A percentile compares a stretch with the other conserved stretches of the same genome.
Conservation (phyloP, 345 rosid species). For the Turritis glabra region DNA sequence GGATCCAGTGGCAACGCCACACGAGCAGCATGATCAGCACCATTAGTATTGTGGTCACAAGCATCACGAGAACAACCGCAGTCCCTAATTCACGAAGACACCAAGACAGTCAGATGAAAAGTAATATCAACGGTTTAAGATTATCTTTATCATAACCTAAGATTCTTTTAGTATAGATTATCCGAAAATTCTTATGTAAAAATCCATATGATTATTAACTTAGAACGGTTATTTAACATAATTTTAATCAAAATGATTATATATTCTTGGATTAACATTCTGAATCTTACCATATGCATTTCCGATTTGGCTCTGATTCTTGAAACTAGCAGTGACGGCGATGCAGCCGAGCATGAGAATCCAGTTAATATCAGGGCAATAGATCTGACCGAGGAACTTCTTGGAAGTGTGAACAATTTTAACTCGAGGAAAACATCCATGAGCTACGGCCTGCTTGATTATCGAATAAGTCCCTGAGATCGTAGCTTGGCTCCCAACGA, state of each 20-base stretch:
- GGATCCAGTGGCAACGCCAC: conserved; percentile 81
- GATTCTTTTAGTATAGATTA: not conserved
- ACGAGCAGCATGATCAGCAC: conserved; percentile 66
- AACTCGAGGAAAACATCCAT: conserved; percentile 80
- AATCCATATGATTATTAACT: not conserved
- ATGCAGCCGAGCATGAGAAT: conserved; percentile 77
- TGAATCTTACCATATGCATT: conserved; percentile 70
- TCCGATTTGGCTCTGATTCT: conserved; percentile 71
- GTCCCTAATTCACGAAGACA: conserved; percentile 51
- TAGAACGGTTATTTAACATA: not conserved
- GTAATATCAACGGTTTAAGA: not conserved
- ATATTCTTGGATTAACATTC: no score
- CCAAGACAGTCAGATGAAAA: conserved; percentile 5
- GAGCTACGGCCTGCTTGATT: conserved; percentile 78
- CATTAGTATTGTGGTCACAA: conserved; percentile 76
- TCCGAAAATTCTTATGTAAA: not conserved
- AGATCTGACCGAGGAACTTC: conserved; percentile 68
- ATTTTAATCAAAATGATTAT: not conserved
- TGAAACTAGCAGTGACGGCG: conserved; percentile 70
- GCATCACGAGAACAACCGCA: conserved; percentile 74
- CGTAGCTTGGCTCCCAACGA: conserved; percentile 82
- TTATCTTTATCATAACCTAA: not conserved
- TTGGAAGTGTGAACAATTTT: conserved; percentile 78
- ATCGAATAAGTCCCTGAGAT: conserved; percentile 78
- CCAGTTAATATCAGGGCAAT: conserved; percentile 80